Evolutionary conservation across 768 basidiomycete species (phyloP).

Genomic region (Hypholoma fasciculare): DNA sequence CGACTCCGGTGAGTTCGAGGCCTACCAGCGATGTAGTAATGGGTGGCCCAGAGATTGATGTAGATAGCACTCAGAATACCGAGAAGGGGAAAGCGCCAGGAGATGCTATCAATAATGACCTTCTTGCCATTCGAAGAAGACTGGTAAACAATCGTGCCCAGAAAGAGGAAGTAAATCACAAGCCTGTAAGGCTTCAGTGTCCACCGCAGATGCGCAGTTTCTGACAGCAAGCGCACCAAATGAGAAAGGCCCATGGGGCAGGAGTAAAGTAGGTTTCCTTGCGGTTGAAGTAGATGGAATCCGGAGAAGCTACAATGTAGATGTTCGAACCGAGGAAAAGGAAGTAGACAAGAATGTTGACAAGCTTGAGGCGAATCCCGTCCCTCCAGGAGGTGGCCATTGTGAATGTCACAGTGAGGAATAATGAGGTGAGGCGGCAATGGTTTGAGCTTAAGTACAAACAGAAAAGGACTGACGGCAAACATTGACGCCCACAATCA

Average conservation of each 20-base stretch:
- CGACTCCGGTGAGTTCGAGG: background rate
- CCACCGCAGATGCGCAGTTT: background rate
- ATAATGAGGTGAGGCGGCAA: constrained; percentile 1
- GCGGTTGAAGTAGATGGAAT: constrained; percentile 66
- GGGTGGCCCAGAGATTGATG: constrained; percentile 78
- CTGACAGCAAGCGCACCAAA: constrained; percentile 56
- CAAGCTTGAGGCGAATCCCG: constrained; percentile 79
- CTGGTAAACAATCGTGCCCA: constrained; percentile 90
- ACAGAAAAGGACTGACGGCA: constrained; percentile 17
- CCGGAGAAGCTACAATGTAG: constrained; percentile 79
- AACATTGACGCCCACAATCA: background rate
- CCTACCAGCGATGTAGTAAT: constrained; percentile 69
- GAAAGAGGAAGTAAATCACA: constrained; percentile 85
- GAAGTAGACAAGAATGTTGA: constrained; percentile 83
- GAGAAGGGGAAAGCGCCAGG: constrained; percentile 90
- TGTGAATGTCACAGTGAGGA: constrained; percentile 18
- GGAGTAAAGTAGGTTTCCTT: constrained; percentile 94
- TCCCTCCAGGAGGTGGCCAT: constrained; percentile 76
- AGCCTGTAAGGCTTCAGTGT: constrained; percentile 48
- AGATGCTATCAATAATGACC: constrained; percentile 82
- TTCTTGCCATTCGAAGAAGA: constrained; percentile 78
- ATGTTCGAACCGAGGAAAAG: constrained; percentile 87
- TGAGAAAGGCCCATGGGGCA: constrained; percentile 87
- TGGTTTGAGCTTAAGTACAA: constrained; percentile 14
- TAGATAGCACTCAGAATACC: constrained; percentile 87